These are phyloP conservation scores for Solanum chaucha DNA, from an alignment of 257 asterid genomes.

Conservation along the genomic window DNA sequence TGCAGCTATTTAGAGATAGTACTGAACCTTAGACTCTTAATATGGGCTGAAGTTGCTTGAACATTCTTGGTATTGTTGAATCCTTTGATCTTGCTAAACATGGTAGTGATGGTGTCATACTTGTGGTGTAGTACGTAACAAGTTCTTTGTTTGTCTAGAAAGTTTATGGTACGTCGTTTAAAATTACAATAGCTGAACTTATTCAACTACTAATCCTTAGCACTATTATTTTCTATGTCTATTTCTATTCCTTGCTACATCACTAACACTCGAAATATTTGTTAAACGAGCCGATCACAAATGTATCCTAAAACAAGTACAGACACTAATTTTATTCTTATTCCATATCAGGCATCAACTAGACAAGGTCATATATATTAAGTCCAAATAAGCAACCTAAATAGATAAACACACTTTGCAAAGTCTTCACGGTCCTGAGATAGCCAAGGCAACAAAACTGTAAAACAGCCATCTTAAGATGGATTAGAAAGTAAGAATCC, in stretches of 20 bases:
- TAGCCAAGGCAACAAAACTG: not conserved
- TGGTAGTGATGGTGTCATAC: not conserved
- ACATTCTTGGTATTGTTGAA: not conserved
- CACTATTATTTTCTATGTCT: not conserved
- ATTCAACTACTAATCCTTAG: not conserved
- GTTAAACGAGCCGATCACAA: not conserved
- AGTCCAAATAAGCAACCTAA: not conserved
- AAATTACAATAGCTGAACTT: not conserved
- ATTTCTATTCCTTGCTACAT: not conserved
- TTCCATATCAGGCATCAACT: not conserved
- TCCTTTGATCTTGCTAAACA: not conserved
- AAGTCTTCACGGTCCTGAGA: not conserved
- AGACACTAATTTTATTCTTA: not conserved
- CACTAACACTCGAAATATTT: not conserved
- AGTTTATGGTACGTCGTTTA: not conserved
- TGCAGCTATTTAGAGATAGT: not conserved
- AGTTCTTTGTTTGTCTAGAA: not conserved
- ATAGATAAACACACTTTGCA: not conserved
- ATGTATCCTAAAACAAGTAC: not conserved
- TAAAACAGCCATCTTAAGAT: not conserved
- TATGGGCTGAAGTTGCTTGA: not conserved
- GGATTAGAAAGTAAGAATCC: not conserved
- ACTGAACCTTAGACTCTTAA: not conserved
- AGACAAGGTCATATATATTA: not conserved
- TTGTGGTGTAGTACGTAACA: not conserved